Base-by-base conservation (phyloP, 2,329 filamentous ascomycete genomes). In the Talaromyces sp. region DNA sequence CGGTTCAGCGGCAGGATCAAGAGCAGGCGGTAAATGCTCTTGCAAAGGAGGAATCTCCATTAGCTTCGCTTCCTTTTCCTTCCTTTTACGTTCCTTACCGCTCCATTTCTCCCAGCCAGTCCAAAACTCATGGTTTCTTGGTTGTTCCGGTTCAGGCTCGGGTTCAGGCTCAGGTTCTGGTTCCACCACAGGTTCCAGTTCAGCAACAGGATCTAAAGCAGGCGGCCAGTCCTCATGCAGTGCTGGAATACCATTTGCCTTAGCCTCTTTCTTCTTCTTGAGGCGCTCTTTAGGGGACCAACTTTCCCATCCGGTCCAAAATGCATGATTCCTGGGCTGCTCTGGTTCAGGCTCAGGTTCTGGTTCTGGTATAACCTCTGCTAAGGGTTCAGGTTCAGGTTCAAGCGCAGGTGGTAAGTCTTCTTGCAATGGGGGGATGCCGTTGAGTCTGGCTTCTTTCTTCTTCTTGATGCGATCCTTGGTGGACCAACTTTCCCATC, bases 1-100 rank as follows among this genome's bases (percentile, higher is more conserved):
- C 65, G 64, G 56, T 43, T 45, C 49, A 17, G 47, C n/a, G 38
- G 76, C 75, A 29, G 86, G 85, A 72, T 88, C 88, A 66, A 82
- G 83, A 66, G 85, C 86, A 61, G 85, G 36, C 22, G 62, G 62
- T 54, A 43, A 17, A 36, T 56, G 29, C 29, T 64, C 54, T 51
- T 56, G 31, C 10, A 85, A 76, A 43, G 60, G 25, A 31, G 65
- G 65, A 25, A 67, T 65, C 1, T 58, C 62, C 38, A 25, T 67
- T 11, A 36, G 7, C 19, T 65, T 65, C 13, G 61, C 62, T 34
- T 64, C 62, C 47, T 61, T 67, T 13, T 64, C 54, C 38, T 61
- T 67, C 45, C 36, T 67, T 15, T 51, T 65, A 19, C 58, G 58
- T 13, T 67, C 65, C 29, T 67, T 67, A 15, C 45, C 15, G 31